phyloP scores from a whole-genome alignment of 257 asterid genomes.

The Knoxia roxburghii region DNA sequence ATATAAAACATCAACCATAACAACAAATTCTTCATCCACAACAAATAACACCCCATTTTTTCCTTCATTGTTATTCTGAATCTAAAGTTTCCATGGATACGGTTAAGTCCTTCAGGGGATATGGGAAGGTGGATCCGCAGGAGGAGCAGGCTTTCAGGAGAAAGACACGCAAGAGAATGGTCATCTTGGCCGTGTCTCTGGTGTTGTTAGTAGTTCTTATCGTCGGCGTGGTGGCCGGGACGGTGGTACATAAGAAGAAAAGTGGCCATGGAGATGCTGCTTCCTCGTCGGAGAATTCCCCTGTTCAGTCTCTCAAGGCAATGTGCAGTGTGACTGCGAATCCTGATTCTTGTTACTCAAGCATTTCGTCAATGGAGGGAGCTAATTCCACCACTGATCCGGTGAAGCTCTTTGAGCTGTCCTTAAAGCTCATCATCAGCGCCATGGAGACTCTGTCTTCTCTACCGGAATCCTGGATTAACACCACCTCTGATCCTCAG shows the following conservation, averaged over 20 bases:
- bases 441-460: conserved; percentile 35
- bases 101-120: conserved; percentile 68
- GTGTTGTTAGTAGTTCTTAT: conserved; percentile 33
- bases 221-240: conserved; percentile 54
- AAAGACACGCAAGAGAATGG: conserved; percentile 52
- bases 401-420: conserved; percentile 41
- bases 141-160: conserved; percentile 51
- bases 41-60: no score
- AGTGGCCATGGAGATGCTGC: conserved; percentile 4
- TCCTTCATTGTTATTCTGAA: no score
- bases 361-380: conserved; percentile 26
- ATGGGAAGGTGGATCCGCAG: conserved; percentile 63
- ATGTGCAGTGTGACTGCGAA: conserved; percentile 56
- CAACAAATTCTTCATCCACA: no score
- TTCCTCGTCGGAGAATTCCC: conserved; percentile 17
- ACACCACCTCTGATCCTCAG: conserved; percentile 20
- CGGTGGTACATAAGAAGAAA: conserved; percentile 34
- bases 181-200: conserved; percentile 42
- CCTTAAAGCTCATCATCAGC: conserved; percentile 35
- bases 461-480: conserved; percentile 31
- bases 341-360: conserved; percentile 42
- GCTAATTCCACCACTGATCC: conserved; percentile 46
- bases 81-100: conserved; percentile 70
- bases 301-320: conserved; percentile 44
- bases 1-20: no score